Base-by-base conservation (phyloP, 768 basidiomycete species). In the Lyophyllum decastes region DNA sequence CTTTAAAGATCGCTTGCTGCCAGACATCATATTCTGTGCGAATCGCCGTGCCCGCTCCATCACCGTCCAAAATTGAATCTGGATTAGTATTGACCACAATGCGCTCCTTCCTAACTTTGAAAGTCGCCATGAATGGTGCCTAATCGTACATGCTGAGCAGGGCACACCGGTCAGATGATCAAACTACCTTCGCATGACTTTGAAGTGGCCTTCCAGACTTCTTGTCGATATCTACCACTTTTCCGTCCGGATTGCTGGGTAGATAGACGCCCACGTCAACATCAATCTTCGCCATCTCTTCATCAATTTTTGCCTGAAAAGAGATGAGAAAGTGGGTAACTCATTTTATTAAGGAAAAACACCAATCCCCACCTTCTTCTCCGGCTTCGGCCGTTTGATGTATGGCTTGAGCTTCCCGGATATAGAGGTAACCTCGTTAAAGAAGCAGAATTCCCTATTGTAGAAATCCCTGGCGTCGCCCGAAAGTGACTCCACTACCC, bases 91-190 rank as follows among this genome's bases (percentile, higher is more conserved):
- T 77, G 21, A 93, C 73, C 21, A 86, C 82, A 22, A 88, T 68
- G 5, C 83, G 80, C 61, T 95, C 89, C 70, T 98, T 96, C 55
- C 92, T 85, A 22, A 99, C 97, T 78, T 96, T 97, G 82, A 99
- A 99, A 0, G 96, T 98, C 0, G 97, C 97, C 97, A 99, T 98
- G 78, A 99, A 99, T 0, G 97, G 97, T 10, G 97, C 95, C 95
- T 98, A 58, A n/a, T 30, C 34, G 38, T 54, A 46, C 35, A 27
- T 50, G 22, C 53, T 45, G 19, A 57, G 33, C 43, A 26, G 19
- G 45, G 43, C 40, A 14, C 38, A n/a, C 43, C 45, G 14, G 22
- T 5, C 12, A 16, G 49, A 9, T 2, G 44, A 51, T 38, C 35
- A 21, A 19, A 16, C 24, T 51, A 93, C 95, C 82, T 99, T 99